Percentiles rank a stretch among this genome's conserved stretches.
These are phyloP conservation scores for Russula compacta DNA, from an alignment of 768 basidiomycete species.

Conservation along the genomic window DNA sequence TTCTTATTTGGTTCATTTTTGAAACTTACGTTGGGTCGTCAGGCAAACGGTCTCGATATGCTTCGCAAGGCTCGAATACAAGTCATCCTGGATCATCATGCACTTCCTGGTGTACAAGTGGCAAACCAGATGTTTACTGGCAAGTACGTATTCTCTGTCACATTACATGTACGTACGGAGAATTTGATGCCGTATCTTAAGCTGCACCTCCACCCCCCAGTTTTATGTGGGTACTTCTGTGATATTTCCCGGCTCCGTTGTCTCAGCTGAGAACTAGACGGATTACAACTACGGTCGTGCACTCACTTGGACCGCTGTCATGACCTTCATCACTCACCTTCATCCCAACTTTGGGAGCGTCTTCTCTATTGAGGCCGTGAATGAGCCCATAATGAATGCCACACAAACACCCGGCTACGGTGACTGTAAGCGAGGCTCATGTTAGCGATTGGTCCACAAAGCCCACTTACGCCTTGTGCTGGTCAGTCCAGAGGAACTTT, in stretches of 20 bases:
- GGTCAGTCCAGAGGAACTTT: conserved; percentile 1
- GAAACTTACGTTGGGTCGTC: neutral
- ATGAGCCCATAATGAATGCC: conserved; percentile 73
- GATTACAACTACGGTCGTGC: conserved; percentile 67
- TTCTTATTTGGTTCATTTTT: neutral
- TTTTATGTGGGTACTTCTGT: conserved; percentile 50
- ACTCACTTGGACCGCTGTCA: conserved; percentile 72
- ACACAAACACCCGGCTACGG: conserved; percentile 58
- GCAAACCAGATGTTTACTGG: conserved; percentile 61
- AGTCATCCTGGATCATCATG: conserved; percentile 63
- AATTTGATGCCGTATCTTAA: conserved; percentile 20
- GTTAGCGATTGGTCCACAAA: neutral
- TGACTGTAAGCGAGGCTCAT: conserved; percentile 39
- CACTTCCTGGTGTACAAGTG: conserved; percentile 59
- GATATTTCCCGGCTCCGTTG: neutral
- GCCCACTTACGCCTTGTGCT: neutral
- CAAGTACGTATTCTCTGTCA: conserved; percentile 32
- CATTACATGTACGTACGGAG: neutral
- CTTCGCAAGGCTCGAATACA: conserved; percentile 54
- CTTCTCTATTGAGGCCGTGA: conserved; percentile 65
- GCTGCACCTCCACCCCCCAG: conserved; percentile 58
- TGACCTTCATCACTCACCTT: conserved; percentile 63
- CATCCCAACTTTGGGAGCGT: conserved; percentile 58
- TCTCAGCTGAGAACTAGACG: conserved; percentile 36
- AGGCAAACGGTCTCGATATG: conserved; percentile 57